These are phyloP conservation scores for Hyaloperonospora arabidopsidis DNA, from an alignment of 352 stramenopile species.

Conservation along the genomic window DNA sequence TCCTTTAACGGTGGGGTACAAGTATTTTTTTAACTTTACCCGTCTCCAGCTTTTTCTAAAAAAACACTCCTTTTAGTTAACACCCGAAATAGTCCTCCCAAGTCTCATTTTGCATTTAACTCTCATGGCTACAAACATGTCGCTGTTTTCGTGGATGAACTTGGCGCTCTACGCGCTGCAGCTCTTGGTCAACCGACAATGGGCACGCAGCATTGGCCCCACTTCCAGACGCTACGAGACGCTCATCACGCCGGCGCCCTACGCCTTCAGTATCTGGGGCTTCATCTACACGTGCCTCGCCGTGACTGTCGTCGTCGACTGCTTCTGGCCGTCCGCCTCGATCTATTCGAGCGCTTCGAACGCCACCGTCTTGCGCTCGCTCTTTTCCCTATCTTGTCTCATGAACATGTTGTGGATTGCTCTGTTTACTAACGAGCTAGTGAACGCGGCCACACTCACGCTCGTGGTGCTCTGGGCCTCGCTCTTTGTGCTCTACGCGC, in stretches of 20 bases:
- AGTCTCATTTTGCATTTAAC: no score
- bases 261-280: slow-evolving; percentile 75
- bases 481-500: slow-evolving; percentile 48
- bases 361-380: slow-evolving; percentile 36
- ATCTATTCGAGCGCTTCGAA: slow-evolving; percentile 48
- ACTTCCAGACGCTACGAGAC: slow-evolving; percentile 59
- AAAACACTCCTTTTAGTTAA: no score
- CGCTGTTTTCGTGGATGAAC: slow-evolving; percentile 46
- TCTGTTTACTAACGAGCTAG: slow-evolving; percentile 56
- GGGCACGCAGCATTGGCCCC: slow-evolving; percentile 40
- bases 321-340: slow-evolving; percentile 48
- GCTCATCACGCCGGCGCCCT: slow-evolving; percentile 66
- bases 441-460: slow-evolving; percentile 48
- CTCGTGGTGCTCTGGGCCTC: slow-evolving; percentile 55
- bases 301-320: slow-evolving; percentile 58
- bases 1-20: no score
- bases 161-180: slow-evolving; percentile 55
- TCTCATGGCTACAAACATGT: no score
- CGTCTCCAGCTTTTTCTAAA: no score
- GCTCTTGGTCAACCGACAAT: slow-evolving; percentile 52
- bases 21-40: no score
- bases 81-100: no score
- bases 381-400: slow-evolving; percentile 60
- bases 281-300: slow-evolving; percentile 70
- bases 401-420: slow-evolving; percentile 69